Base-by-base conservation (phyloP, 2,329 filamentous ascomycete genomes). In the Pezicula radicicola region DNA sequence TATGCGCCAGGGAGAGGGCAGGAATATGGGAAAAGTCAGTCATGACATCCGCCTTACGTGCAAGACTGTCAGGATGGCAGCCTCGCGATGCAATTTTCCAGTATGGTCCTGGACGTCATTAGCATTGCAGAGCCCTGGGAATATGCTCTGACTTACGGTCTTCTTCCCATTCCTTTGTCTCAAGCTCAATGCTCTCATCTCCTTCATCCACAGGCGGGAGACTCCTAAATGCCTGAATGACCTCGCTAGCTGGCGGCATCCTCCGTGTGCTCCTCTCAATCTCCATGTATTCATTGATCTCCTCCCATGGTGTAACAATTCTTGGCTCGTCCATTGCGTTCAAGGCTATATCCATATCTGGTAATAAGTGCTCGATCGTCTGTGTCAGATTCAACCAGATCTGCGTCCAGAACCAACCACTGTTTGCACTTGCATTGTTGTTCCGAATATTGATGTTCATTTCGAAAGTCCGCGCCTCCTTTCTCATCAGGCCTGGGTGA, bases 261-360 rank as follows among this genome's bases (percentile, higher is more conserved):
- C 81, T 19, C 13, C 63, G 54, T 0, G 53, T 57, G 10, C 67
- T 64, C 48, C 70, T 67, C 60, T 83, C 83, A 41, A 71, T 68
- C 13, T 69, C 67, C 33, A 85, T 72, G 46, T 79, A 70, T 21
- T 70, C 69, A 33, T 77, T 70, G 40, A 87, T 75, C 10, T 77
- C 71, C 47, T 85, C 76, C 69, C 76, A 83, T 7, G 79, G 75
- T 1, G 81, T 78, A 28, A 85, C 68, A 16, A 87, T 68, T n/a
- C 84, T 73, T 12, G 83, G 76, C 64, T 87, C 82, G 63, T 87
- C 83, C 73, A 84, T 77, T 46, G 77, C 75, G 64, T 87, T 87
- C 68, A 86, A 77, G 10, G 82, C 76, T 70, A 87, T 83, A 61
- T 87, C 83, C 63, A 87, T 78, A 58, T 87, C 83, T 2, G 84